Percentiles rank a stretch among this genome's conserved stretches.
phyloP scores from a whole-genome alignment of 73 alveolate species.

The Paramecium caudatum region DNA sequence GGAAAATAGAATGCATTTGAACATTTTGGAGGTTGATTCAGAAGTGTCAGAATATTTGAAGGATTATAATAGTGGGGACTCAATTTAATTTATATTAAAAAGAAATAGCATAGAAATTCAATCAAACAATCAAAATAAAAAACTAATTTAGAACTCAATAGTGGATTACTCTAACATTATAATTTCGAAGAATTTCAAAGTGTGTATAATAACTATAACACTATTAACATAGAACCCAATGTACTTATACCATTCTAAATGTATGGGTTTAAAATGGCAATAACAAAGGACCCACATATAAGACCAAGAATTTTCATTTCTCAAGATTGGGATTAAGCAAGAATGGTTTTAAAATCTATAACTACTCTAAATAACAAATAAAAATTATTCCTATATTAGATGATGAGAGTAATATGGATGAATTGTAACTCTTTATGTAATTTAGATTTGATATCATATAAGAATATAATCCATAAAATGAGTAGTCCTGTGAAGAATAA shows the following conservation, averaged over 20 bases:
- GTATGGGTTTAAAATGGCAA: slow-evolving; percentile 5
- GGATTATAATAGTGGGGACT: background rate
- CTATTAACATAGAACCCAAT: slow-evolving; percentile 18
- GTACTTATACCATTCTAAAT: background rate
- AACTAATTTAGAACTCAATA: background rate
- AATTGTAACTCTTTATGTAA: background rate
- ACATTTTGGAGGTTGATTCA: slow-evolving; percentile 6
- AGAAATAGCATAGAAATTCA: background rate
- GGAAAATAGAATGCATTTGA: slow-evolving; percentile 8
- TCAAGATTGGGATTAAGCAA: background rate
- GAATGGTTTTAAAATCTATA: slow-evolving; percentile 1
- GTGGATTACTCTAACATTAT: background rate
- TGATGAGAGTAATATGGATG: slow-evolving; percentile 20
- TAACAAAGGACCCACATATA: background rate
- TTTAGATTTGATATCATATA: slow-evolving; percentile 3
- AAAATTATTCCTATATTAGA: background rate
- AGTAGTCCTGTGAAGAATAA: background rate
- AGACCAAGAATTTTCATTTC: slow-evolving; percentile 9
- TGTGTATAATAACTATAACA: background rate
- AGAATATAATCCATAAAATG: background rate
- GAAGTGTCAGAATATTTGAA: slow-evolving; percentile 27
- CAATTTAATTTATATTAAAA: background rate
- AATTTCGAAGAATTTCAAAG: background rate
- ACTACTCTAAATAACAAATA: background rate
- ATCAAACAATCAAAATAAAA: background rate